These are phyloP conservation scores for Clathrus columnatus DNA, from an alignment of 768 basidiomycete species.

Conservation along the genomic window DNA sequence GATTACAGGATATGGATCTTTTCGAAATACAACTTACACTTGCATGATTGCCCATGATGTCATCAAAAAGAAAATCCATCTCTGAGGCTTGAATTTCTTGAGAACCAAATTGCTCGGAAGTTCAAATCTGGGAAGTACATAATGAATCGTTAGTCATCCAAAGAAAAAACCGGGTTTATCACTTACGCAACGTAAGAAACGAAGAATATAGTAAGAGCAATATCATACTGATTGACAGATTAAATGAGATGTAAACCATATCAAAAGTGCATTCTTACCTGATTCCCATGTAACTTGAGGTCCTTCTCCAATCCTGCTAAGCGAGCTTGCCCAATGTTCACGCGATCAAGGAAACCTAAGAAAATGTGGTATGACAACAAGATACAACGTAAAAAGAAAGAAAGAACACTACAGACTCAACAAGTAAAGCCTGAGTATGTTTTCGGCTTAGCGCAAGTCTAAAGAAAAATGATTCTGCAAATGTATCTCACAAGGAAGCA, in stretches of 20 bases:
- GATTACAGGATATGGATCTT: neutral
- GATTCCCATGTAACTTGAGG: conserved; percentile 12
- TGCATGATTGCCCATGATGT: conserved; percentile 15
- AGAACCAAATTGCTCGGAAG: conserved; percentile 15
- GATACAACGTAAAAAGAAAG: neutral
- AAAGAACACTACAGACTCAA: conserved; percentile 9
- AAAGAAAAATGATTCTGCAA: neutral
- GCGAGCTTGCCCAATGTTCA: conserved; percentile 19
- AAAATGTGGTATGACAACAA: neutral
- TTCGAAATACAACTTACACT: neutral
- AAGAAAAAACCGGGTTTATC: conserved; percentile 9
- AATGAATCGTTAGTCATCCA: neutral
- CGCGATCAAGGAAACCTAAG: conserved; percentile 16
- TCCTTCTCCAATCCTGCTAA: conserved; percentile 16
- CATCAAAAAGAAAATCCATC: conserved; percentile 17
- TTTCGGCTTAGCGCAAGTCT: neutral
- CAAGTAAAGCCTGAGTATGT: conserved; percentile 6
- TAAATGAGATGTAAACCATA: conserved; percentile 2
- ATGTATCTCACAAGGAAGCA: conserved; percentile 5
- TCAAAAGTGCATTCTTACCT: conserved; percentile 7
- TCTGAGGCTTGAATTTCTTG: conserved; percentile 13
- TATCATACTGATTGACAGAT: neutral
- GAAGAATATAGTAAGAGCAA: conserved; percentile 21
- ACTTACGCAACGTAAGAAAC: conserved; percentile 23
- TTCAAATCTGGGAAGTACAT: conserved; percentile 1